Percentiles rank a stretch among this genome's conserved stretches.
Evolutionary conservation across 1,284 basidiomycete genomes (phyloP).

Genomic region (Tylopilus sp.): DNA sequence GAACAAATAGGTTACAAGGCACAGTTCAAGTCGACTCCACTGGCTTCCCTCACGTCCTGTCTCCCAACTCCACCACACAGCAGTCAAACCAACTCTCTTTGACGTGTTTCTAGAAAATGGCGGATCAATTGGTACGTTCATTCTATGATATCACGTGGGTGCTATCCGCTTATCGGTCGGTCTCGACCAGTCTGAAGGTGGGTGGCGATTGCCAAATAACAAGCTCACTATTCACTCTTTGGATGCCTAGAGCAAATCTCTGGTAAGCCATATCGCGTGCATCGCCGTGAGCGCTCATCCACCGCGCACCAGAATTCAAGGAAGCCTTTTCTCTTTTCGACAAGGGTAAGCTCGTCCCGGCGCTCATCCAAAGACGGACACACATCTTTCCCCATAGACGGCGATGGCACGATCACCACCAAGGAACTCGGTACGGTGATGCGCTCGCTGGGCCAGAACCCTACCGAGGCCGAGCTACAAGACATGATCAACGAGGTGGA

Average conservation of each 20-base stretch:
- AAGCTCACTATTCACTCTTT: not conserved
- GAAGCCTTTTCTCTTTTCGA: constrained; percentile 96
- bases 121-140: constrained; percentile 73
- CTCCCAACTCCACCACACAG: constrained; percentile 10
- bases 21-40: not conserved
- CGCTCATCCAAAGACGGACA: constrained; percentile 33
- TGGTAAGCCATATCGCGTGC: constrained; percentile 53
- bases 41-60: constrained; percentile 5
- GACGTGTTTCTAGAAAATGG: constrained; percentile 56
- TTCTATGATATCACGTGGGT: constrained; percentile 22
- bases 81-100: constrained; percentile 3
- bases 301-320: constrained; percentile 72
- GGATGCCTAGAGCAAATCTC: constrained; percentile 71
- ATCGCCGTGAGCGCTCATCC: constrained; percentile 32
- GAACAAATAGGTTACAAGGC: constrained; percentile 13
- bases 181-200: constrained; percentile 71
- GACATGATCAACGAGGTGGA: constrained; percentile 98
- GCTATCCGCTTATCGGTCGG: constrained; percentile 19
- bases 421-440: constrained; percentile 97
- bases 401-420: constrained; percentile 97
- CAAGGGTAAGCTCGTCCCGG: constrained; percentile 69
- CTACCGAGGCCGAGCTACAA: constrained; percentile 94
- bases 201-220: constrained; percentile 30
- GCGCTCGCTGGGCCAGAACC: constrained; percentile 97
- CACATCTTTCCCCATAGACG: constrained; percentile 64